These are phyloP conservation scores for Fusarium sterilihyphosum DNA, from an alignment of 2,329 filamentous ascomycete genomes.

Conservation along the genomic window DNA sequence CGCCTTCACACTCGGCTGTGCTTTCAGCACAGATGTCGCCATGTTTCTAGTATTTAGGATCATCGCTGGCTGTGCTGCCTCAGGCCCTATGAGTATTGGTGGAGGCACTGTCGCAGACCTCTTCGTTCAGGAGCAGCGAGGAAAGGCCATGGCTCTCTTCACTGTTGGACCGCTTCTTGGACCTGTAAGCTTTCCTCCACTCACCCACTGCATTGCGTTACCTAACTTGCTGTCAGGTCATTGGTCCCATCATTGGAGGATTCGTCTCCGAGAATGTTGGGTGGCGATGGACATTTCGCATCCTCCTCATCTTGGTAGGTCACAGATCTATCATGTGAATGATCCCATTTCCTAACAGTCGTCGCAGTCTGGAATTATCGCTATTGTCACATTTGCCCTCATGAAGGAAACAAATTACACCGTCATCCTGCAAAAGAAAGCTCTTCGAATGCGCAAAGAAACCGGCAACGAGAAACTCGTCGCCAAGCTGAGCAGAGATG, in stretches of 20 bases:
- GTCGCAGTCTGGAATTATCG: background rate
- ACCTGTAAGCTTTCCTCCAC: constrained; percentile 47
- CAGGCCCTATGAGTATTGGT: constrained; percentile 29
- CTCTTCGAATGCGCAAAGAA: constrained; percentile 4
- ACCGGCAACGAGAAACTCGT: constrained; percentile 30
- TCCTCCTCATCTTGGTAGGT: constrained; percentile 55
- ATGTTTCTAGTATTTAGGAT: constrained; percentile 35
- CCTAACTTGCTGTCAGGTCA: background rate
- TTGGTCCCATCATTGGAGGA: constrained; percentile 51
- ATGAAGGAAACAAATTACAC: constrained; percentile 44
- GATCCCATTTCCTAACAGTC: background rate
- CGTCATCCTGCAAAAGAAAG: constrained; percentile 9
- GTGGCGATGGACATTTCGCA: constrained; percentile 62
- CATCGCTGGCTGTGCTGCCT: constrained; percentile 28
- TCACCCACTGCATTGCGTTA: accelerated
- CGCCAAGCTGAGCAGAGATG: constrained; percentile 6
- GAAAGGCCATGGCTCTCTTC: constrained; percentile 71
- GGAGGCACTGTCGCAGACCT: constrained; percentile 33
- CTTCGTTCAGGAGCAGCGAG: constrained; percentile 50
- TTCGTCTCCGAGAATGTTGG: constrained; percentile 58
- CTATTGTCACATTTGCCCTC: constrained; percentile 16
- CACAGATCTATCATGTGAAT: accelerated
- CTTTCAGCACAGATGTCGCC: constrained; percentile 10
- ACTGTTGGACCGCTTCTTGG: constrained; percentile 68
- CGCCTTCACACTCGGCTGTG: constrained; percentile 19